Conservation (phyloP, 2,329 filamentous ascomycete species). For the Grosmannia clavigera region DNA sequence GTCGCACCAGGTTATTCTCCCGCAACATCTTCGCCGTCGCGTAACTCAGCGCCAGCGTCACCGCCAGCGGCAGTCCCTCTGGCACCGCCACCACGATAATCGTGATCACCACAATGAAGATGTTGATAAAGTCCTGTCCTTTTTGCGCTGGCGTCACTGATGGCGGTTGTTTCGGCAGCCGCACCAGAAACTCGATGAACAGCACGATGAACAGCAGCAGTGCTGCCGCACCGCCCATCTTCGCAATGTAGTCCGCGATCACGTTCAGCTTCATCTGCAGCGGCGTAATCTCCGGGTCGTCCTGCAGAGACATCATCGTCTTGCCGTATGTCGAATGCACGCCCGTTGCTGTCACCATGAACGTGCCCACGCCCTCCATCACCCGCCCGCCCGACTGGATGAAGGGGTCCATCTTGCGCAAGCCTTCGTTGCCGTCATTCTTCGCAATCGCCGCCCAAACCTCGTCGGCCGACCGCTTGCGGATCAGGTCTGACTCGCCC, state of each 20-base stretch:
- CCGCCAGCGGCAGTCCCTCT: conserved; percentile 63
- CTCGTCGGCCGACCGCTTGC: conserved; percentile 54
- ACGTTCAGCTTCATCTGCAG: conserved; percentile 65
- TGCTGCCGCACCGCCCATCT: conserved; percentile 64
- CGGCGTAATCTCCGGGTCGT: conserved; percentile 62
- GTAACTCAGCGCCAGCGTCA: conserved; percentile 66
- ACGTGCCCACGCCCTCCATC: conserved; percentile 66
- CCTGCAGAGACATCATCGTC: conserved; percentile 61
- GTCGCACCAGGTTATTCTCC: conserved; percentile 65
- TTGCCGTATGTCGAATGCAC: conserved; percentile 64
- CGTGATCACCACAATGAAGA: conserved; percentile 67
- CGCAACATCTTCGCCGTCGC: conserved; percentile 66
- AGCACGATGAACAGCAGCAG: conserved; percentile 72
- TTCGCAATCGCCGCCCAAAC: conserved; percentile 57
- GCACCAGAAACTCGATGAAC: conserved; percentile 71
- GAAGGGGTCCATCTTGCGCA: conserved; percentile 68
- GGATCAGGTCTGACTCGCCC: conserved; percentile 66
- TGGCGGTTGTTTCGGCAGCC: conserved; percentile 40
- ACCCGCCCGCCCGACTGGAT: conserved; percentile 76
- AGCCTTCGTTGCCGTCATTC: conserved; percentile 51
- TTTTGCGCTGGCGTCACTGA: conserved; percentile 52
- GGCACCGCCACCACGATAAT: conserved; percentile 72
- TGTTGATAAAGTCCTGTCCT: conserved; percentile 64
- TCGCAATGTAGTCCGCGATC: conserved; percentile 67
- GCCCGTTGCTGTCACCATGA: conserved; percentile 61